phyloP scores from a whole-genome alignment of 345 rosid species.

The Corchorus capsularis region DNA sequence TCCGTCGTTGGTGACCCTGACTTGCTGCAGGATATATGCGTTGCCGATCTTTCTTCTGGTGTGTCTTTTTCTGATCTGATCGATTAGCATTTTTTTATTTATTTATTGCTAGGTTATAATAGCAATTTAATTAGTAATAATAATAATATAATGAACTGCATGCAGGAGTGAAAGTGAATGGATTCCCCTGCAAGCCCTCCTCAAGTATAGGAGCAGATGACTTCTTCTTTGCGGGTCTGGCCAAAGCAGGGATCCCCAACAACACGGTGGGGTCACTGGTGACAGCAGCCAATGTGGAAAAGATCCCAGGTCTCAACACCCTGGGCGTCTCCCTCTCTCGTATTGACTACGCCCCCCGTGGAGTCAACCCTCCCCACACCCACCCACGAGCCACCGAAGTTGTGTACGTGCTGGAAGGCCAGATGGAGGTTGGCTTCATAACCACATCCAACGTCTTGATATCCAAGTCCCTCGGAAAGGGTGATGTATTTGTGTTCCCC shows the following conservation, averaged over 20 bases:
- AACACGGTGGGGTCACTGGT: slow-evolving; percentile 46
- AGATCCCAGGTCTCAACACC: slow-evolving; percentile 69
- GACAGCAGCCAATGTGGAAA: slow-evolving; percentile 49
- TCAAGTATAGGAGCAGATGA: slow-evolving; percentile 33
- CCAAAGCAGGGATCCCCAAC: slow-evolving; percentile 55
- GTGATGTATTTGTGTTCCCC: slow-evolving; percentile 62
- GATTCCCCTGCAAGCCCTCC: slow-evolving; percentile 53
- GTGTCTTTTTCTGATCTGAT: background rate
- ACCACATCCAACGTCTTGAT: slow-evolving; percentile 52
- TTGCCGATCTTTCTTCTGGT: slow-evolving; percentile 69
- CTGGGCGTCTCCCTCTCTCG: slow-evolving; percentile 65
- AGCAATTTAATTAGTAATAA: no score
- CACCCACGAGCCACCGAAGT: slow-evolving; percentile 72
- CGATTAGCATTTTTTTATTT: background rate
- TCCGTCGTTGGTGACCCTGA: slow-evolving; percentile 56
- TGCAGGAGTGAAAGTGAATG: slow-evolving; percentile 54
- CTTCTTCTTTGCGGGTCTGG: slow-evolving; percentile 52
- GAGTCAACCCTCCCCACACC: slow-evolving; percentile 78
- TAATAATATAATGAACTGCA: no score
- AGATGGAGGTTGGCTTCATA: slow-evolving; percentile 58
- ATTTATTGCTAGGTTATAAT: no score
- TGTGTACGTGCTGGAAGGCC: slow-evolving; percentile 57
- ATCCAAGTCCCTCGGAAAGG: slow-evolving; percentile 50
- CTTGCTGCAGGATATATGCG: slow-evolving; percentile 83
- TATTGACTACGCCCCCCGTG: slow-evolving; percentile 62